Percentiles rank a stretch among this genome's conserved stretches.
These are phyloP conservation scores for Paramecium caudatum DNA, from an alignment of 73 alveolate species.

Conservation along the genomic window DNA sequence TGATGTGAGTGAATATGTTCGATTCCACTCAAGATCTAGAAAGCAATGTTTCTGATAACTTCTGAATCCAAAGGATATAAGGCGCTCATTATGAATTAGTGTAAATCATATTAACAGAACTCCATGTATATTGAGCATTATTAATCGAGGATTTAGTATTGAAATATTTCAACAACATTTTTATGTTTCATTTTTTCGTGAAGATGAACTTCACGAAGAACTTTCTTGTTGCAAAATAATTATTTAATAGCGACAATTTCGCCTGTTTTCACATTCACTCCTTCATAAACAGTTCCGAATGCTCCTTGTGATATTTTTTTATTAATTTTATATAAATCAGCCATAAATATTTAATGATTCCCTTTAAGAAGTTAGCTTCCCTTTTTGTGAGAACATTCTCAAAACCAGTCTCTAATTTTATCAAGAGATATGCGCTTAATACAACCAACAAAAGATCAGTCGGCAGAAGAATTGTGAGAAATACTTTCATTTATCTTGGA, in stretches of 20 bases:
- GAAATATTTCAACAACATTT: constrained; percentile 16
- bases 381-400: constrained; percentile 54
- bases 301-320: not conserved
- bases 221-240: constrained; percentile 50
- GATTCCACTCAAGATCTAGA: constrained; percentile 68
- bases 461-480: not conserved
- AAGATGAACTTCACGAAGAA: constrained; percentile 15
- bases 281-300: constrained; percentile 37
- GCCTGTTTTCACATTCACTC: not conserved
- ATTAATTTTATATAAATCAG: constrained; percentile 20
- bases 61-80: constrained; percentile 5
- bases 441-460: not conserved
- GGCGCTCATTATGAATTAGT: constrained; percentile 14
- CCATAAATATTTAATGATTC: not conserved
- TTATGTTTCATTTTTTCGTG: constrained; percentile 50
- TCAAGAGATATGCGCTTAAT: constrained; percentile 44
- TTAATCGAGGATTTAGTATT: not conserved
- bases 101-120: constrained; percentile 58
- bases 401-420: constrained; percentile 12
- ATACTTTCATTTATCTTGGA: constrained; percentile 12
- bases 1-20: constrained; percentile 68
- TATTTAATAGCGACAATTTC: constrained; percentile 17
- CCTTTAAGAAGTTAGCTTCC: constrained; percentile 40
- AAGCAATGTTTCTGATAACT: constrained; percentile 15
- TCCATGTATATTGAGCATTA: constrained; percentile 45